Conservation (phyloP, 768 basidiomycete species). For the Leccinellum albellum region DNA sequence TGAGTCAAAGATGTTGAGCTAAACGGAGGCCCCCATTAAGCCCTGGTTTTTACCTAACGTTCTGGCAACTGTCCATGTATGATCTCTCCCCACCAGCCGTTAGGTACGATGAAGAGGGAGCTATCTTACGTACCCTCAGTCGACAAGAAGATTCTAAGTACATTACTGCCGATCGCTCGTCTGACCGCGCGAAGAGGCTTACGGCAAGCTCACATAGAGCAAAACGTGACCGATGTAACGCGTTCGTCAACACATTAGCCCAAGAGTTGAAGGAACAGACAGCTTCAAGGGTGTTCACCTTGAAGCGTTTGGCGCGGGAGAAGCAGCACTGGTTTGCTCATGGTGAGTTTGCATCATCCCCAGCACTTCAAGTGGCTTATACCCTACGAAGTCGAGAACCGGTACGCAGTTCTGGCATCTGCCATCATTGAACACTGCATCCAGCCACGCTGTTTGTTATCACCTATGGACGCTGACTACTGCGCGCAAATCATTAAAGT, state of each 20-base stretch:
- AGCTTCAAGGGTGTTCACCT: constrained; percentile 63
- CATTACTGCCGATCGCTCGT: constrained; percentile 64
- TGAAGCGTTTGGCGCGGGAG: constrained; percentile 73
- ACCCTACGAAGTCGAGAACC: constrained; percentile 27
- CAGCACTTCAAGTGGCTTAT: constrained; percentile 5
- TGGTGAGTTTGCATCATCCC: constrained; percentile 31
- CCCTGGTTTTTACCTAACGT: constrained; percentile 89
- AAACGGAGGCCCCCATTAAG: constrained; percentile 37
- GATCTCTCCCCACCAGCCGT: constrained; percentile 77
- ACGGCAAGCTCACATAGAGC: constrained; percentile 56
- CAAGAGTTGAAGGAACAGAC: constrained; percentile 78
- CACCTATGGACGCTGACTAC: constrained; percentile 95
- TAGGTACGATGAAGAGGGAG: constrained; percentile 77
- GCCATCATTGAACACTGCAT: constrained; percentile 87
- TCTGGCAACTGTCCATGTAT: constrained; percentile 94
- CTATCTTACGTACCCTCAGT: constrained; percentile 55
- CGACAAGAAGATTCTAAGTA: constrained; percentile 66
- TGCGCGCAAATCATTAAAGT: constrained; percentile 88
- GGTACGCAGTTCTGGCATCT: constrained; percentile 47
- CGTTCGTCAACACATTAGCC: constrained; percentile 53
- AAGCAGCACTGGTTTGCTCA: constrained; percentile 82
- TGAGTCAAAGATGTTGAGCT: constrained; percentile 1
- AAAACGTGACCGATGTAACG: constrained; percentile 62
- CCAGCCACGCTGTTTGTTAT: constrained; percentile 86
- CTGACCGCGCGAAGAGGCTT: constrained; percentile 57